These are phyloP conservation scores for Meira nashicola DNA, from an alignment of 1,284 basidiomycete species.

Conservation along the genomic window DNA sequence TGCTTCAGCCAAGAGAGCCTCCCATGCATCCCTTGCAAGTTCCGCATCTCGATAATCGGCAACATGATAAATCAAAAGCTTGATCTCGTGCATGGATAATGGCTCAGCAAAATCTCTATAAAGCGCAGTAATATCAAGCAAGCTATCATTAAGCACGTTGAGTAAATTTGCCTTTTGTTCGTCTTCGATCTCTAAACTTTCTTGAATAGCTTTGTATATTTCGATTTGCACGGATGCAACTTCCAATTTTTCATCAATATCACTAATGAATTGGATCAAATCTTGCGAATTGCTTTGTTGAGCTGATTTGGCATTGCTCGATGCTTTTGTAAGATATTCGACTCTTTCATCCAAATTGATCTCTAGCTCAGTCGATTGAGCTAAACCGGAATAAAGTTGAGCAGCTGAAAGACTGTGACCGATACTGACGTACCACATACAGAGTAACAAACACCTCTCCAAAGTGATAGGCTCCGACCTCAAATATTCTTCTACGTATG, in stretches of 20 bases:
- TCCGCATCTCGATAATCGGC: conserved; percentile 84
- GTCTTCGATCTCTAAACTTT: conserved; percentile 40
- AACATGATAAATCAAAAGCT: conserved; percentile 85
- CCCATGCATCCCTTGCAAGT: conserved; percentile 80
- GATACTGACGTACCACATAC: conserved; percentile 81
- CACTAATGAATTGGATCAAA: conserved; percentile 86
- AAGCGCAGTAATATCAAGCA: conserved; percentile 61
- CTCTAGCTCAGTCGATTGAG: conserved; percentile 68
- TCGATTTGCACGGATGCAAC: conserved; percentile 95
- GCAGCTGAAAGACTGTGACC: conserved; percentile 75
- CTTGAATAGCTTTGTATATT: conserved; percentile 55
- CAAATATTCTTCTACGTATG: conserved; percentile 81
- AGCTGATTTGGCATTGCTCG: conserved; percentile 77
- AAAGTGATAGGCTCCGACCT: conserved; percentile 72
- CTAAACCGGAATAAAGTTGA: conserved; percentile 76
- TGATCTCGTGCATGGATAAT: conserved; percentile 75
- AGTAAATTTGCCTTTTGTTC: conserved; percentile 62
- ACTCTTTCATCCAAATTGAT: conserved; percentile 43
- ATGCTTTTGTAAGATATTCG: conserved; percentile 62
- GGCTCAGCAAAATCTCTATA: conserved; percentile 84
- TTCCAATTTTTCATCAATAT: conserved; percentile 91
- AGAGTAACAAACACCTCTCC: conserved; percentile 80
- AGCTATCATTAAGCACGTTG: conserved; percentile 58
- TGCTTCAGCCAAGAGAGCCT: conserved; percentile 64
- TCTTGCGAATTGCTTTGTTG: conserved; percentile 63